Conservation (phyloP, 208 protist species). For the Strigomonas galati region DNA sequence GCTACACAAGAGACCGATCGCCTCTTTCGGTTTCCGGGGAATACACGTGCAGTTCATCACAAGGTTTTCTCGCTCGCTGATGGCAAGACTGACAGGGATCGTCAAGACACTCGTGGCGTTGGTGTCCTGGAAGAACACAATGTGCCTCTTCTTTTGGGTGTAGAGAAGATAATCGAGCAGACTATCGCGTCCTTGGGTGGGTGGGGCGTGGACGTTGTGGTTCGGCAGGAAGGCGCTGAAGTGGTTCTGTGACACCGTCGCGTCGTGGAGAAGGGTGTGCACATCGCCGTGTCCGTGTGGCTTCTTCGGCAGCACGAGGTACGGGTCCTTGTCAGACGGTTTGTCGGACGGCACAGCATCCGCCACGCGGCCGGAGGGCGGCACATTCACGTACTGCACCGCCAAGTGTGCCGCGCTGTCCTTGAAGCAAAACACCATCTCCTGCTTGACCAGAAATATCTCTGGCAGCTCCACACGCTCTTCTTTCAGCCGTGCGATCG, state of each 20-base stretch:
- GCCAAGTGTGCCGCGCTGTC: conserved; percentile 76
- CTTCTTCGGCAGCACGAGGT: conserved; percentile 68
- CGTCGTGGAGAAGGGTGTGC: conserved; percentile 78
- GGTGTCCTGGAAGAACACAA: conserved; percentile 95
- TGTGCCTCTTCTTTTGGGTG: conserved; percentile 50
- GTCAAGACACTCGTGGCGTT: conserved; percentile 74
- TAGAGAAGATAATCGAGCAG: conserved; percentile 50
- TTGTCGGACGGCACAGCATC: no score
- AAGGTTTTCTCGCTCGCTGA: conserved; percentile 54
- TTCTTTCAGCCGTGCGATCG: conserved; percentile 50
- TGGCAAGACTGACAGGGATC: conserved; percentile 75
- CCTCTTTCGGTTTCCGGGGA: conserved; percentile 76
- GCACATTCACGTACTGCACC: conserved; percentile 10
- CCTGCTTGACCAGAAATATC: conserved; percentile 85
- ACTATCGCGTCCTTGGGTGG: conserved; percentile 8
- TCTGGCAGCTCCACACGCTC: conserved; percentile 20
- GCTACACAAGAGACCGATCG: conserved; percentile 70
- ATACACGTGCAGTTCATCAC: conserved; percentile 92
- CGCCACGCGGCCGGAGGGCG: no score
- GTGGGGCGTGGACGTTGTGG: neutral
- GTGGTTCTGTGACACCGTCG: conserved; percentile 16
- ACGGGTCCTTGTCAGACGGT: conserved; percentile 39
- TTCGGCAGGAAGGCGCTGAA: neutral
- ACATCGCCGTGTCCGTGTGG: conserved; percentile 95
- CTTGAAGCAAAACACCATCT: conserved; percentile 83